A percentile compares a stretch with the other conserved stretches of the same genome.
Conservation (phyloP, 768 basidiomycete genomes). For the Amanita thiersii region DNA sequence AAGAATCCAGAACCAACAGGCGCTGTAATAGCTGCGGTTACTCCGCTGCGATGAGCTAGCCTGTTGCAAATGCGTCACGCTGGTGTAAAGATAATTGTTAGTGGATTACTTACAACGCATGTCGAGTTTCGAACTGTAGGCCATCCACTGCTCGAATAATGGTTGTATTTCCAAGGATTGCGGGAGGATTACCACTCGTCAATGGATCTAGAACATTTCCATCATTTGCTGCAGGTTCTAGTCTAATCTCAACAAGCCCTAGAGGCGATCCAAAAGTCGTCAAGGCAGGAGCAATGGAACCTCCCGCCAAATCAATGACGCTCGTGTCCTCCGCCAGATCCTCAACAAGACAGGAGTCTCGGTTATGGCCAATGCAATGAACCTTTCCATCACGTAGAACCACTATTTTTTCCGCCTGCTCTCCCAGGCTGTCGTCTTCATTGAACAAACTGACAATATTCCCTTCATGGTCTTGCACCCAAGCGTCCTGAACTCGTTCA, state of each 20-base stretch:
- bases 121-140: constrained; percentile 43
- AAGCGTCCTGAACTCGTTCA: constrained; percentile 42
- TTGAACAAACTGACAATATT: constrained; percentile 17
- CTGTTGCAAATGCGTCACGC: constrained; percentile 31
- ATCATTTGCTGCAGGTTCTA: constrained; percentile 61
- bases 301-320: constrained; percentile 53
- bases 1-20: constrained; percentile 52
- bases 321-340: constrained; percentile 4
- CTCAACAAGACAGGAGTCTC: background rate
- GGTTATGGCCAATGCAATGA: constrained; percentile 25
- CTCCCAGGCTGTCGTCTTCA: constrained; percentile 12
- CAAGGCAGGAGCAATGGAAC: constrained; percentile 52
- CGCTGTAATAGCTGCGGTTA: constrained; percentile 59
- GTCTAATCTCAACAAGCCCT: constrained; percentile 61
- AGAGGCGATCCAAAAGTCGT: constrained; percentile 56
- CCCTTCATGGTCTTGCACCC: constrained; percentile 13
- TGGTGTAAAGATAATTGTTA: too few relatives aligned
- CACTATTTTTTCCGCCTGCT: constrained; percentile 21
- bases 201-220: constrained; percentile 52
- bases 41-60: constrained; percentile 65
- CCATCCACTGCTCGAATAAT: constrained; percentile 7
- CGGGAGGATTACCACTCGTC: constrained; percentile 22
- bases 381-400: constrained; percentile 48
- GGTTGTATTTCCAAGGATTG: constrained; percentile 25
- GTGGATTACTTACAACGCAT: constrained; percentile 35